Evolutionary conservation across 2,329 filamentous ascomycete genomes (phyloP).

Genomic region (Gyromitra esculenta): DNA sequence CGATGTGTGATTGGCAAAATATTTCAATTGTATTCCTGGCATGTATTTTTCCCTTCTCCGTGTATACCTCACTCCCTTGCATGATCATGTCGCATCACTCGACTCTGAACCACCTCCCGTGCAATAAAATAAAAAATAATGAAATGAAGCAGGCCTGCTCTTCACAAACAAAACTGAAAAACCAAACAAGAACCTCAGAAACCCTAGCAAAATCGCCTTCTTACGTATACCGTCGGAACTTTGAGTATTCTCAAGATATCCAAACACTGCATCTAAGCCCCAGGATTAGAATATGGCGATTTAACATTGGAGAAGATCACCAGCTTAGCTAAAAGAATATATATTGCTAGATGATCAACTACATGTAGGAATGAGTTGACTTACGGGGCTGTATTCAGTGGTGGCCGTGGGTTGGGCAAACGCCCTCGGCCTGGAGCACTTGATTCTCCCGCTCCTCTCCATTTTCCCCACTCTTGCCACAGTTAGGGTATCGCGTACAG

Average conservation of each 20-base stretch:
- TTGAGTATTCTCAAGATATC: neutral
- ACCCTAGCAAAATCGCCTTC: neutral
- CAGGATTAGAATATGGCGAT: neutral
- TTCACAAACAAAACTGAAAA: neutral
- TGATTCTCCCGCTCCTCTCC: constrained; percentile 8
- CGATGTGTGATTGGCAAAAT: neutral
- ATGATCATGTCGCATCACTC: neutral
- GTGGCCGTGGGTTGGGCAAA: constrained; percentile 15
- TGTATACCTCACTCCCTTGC: neutral
- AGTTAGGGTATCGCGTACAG: neutral
- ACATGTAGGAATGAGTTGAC: neutral
- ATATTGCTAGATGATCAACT: neutral
- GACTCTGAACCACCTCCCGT: neutral
- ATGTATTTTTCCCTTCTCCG: neutral
- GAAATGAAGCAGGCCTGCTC: neutral
- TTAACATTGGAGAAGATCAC: neutral
- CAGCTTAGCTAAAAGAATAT: neutral
- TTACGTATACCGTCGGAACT: neutral
- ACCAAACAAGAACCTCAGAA: neutral
- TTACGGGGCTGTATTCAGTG: constrained; percentile 4
- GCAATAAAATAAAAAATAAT: neutral
- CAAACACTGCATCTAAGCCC: neutral
- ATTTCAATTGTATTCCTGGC: neutral
- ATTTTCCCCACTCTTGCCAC: constrained; percentile 5
- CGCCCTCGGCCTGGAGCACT: constrained; percentile 17